These are phyloP conservation scores for Pseudozyma sp. DNA, from an alignment of 1,284 basidiomycete genomes.

Conservation along the genomic window DNA sequence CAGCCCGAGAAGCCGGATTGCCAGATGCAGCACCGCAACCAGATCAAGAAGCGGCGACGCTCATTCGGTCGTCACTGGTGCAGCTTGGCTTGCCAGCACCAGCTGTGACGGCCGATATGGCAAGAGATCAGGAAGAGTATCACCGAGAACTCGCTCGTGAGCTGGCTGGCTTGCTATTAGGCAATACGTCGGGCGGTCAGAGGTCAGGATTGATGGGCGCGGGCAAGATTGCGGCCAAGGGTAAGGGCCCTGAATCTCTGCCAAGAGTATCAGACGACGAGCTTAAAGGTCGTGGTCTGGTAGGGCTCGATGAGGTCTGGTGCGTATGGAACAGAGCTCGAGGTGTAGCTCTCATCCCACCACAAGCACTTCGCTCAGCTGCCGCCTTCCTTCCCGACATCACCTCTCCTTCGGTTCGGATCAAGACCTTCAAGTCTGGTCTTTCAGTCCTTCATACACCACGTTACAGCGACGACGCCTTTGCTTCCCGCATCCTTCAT, in stretches of 20 bases:
- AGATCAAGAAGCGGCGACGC: slow-evolving; percentile 73
- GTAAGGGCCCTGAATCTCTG: slow-evolving; percentile 37
- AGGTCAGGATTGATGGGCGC: slow-evolving; percentile 68
- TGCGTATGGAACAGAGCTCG: slow-evolving; percentile 95
- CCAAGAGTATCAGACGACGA: slow-evolving; percentile 23
- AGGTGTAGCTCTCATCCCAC: slow-evolving; percentile 87
- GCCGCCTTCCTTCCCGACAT: slow-evolving; percentile 77
- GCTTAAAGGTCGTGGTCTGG: slow-evolving; percentile 70
- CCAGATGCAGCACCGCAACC: slow-evolving; percentile 26
- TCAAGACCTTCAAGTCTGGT: slow-evolving; percentile 78
- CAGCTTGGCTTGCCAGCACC: slow-evolving; percentile 84
- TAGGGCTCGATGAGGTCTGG: slow-evolving; percentile 95
- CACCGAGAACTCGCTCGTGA: slow-evolving; percentile 84
- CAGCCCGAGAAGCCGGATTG: slow-evolving; percentile 27
- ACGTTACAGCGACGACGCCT: slow-evolving; percentile 65
- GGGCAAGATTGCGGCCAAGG: slow-evolving; percentile 67
- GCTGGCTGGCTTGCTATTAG: slow-evolving; percentile 80
- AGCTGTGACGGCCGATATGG: slow-evolving; percentile 91
- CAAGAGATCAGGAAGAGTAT: slow-evolving; percentile 83
- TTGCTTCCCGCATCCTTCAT: slow-evolving; percentile 51
- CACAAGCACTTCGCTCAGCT: slow-evolving; percentile 81
- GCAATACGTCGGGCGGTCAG: slow-evolving; percentile 54
- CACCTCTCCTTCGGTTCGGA: slow-evolving; percentile 78
- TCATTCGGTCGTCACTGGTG: slow-evolving; percentile 84
- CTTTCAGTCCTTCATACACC: slow-evolving; percentile 87